A percentile compares a stretch with the other conserved stretches of the same genome.
Conservation (phyloP, 2,329 filamentous ascomycete species). For the Grosmannia serpens region DNA sequence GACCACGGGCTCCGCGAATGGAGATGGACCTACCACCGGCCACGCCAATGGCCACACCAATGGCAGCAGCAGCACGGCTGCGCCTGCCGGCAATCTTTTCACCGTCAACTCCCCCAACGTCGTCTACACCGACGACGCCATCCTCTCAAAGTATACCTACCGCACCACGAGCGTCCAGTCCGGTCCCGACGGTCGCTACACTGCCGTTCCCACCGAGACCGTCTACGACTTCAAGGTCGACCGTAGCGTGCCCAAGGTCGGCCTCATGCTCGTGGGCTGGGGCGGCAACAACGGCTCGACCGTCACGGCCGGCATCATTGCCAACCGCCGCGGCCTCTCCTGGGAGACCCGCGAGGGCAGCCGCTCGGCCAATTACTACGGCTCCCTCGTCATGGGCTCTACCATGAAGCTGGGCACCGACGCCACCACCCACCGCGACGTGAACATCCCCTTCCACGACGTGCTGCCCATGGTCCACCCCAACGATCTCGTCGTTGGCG, state of each 20-base stretch:
- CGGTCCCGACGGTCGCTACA: slow-evolving; percentile 59
- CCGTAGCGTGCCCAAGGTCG: slow-evolving; percentile 82
- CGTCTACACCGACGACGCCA: slow-evolving; percentile 74
- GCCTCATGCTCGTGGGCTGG: slow-evolving; percentile 95
- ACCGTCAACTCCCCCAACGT: slow-evolving; percentile 88
- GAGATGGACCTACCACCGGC: slow-evolving; percentile 35
- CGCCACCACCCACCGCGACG: slow-evolving; percentile 68
- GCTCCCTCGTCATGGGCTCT: slow-evolving; percentile 92
- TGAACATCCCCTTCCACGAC: slow-evolving; percentile 93
- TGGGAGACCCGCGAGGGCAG: slow-evolving; percentile 93
- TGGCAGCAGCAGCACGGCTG: slow-evolving; percentile 12
- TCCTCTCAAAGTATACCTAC: slow-evolving; percentile 92
- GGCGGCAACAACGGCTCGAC: slow-evolving; percentile 98
- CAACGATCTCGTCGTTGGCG: slow-evolving; percentile 87
- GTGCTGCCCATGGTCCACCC: slow-evolving; percentile 95
- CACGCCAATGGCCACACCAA: slow-evolving; percentile 17
- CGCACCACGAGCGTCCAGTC: slow-evolving; percentile 77
- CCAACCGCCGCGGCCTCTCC: slow-evolving; percentile 72
- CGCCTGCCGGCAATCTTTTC: slow-evolving; percentile 56
- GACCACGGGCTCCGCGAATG: slow-evolving; percentile 44
- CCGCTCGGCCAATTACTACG: slow-evolving; percentile 90
- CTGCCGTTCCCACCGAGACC: slow-evolving; percentile 78
- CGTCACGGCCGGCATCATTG: slow-evolving; percentile 92
- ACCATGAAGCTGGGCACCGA: slow-evolving; percentile 95
- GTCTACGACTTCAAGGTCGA: slow-evolving; percentile 96